Percentiles rank a stretch among this genome's conserved stretches.
Conservation (phyloP, 108 stramenopile species). For the Fistulifera pelliculosa region DNA sequence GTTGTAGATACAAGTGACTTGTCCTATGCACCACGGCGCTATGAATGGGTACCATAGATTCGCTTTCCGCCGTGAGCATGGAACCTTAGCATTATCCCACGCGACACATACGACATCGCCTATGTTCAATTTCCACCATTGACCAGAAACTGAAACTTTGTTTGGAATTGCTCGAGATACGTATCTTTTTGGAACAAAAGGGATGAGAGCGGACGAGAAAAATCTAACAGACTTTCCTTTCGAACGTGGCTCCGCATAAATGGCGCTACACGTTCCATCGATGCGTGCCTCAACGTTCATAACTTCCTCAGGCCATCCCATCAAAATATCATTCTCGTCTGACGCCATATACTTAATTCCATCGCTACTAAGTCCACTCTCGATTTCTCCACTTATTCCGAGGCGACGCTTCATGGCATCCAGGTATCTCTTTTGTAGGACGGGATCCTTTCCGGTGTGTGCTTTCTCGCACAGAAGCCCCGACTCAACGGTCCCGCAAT, state of each 20-base stretch:
- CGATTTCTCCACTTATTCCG: too few species aligned
- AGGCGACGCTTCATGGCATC: too few species aligned
- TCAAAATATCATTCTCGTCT: too few species aligned
- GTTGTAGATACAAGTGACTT: slow-evolving; percentile 3
- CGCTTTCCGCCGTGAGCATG: neutral
- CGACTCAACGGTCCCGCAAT: neutral
- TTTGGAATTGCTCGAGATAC: neutral
- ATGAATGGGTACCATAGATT: slow-evolving; percentile 6
- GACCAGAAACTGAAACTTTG: neutral
- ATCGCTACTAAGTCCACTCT: too few species aligned
- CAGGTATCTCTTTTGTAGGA: too few species aligned
- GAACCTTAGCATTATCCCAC: neutral
- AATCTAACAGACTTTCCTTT: neutral
- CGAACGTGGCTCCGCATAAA: too few species aligned
- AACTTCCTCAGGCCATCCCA: too few species aligned
- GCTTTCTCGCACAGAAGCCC: neutral
- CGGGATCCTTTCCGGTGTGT: neutral
- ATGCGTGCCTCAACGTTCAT: too few species aligned
- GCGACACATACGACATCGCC: slow-evolving; percentile 7
- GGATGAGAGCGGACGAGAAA: neutral
- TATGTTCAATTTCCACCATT: neutral
- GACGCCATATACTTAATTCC: too few species aligned
- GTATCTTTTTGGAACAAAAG: neutral
- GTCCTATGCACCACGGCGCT: slow-evolving; percentile 3
- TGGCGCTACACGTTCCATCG: too few species aligned